Evolutionary conservation across 2,329 filamentous ascomycete genomes (phyloP).

Genomic region (Lojkania enalia): DNA sequence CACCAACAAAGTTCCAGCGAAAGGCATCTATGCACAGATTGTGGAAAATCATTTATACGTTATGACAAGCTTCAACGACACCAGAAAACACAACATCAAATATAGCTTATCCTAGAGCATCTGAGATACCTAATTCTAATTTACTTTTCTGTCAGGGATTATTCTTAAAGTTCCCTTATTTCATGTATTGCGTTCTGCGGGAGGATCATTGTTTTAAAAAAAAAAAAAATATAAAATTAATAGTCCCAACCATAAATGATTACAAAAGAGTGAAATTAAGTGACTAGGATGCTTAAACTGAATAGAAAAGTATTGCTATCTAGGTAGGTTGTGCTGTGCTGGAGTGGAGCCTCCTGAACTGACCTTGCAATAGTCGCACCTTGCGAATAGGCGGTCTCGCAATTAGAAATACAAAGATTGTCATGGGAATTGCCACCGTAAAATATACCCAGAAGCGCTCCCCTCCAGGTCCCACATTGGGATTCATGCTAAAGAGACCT

Average conservation of each 20-base stretch:
- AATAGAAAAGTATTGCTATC: background rate
- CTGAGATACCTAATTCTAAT: background rate
- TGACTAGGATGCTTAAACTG: too few relatives aligned
- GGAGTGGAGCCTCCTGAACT: too few relatives aligned
- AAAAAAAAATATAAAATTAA: too few relatives aligned
- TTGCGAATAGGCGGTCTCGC: background rate
- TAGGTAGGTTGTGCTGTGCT: too few relatives aligned
- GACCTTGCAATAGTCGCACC: background rate
- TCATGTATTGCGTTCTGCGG: background rate
- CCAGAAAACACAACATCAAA: background rate
- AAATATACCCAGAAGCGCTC: constrained; percentile 16
- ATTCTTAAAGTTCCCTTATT: background rate
- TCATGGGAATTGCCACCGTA: constrained; percentile 1
- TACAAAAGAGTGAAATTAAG: too few relatives aligned
- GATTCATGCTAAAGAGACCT: constrained; percentile 18
- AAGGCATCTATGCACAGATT: background rate
- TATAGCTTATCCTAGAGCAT: background rate
- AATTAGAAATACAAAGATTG: background rate
- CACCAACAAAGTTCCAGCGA: background rate
- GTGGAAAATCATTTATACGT: background rate
- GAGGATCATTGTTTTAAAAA: too few relatives aligned
- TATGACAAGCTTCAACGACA: background rate
- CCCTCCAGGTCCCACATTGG: constrained; percentile 5
- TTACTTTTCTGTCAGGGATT: background rate
- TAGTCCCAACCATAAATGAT: background rate